Base-by-base conservation (phyloP, 306 rosid genomes). In the Sphenostylis stenocarpa region DNA sequence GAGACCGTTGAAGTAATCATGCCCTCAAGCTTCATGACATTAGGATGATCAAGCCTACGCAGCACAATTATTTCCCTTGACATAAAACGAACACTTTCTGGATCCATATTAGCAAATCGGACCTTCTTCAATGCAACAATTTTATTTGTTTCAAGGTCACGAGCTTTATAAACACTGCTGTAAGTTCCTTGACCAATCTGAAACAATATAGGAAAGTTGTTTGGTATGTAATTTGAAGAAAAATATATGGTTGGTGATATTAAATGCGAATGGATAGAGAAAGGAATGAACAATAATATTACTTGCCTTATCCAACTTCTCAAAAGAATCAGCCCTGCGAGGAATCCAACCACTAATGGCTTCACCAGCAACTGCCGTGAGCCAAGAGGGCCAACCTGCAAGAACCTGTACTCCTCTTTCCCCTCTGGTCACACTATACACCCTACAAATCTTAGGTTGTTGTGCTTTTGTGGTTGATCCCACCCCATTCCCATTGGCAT, bases 101-200 rank as follows among this genome's bases (percentile, higher is more conserved):
- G 96, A 70, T 93, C 97, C 91, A 90, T 87, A 65, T 85, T 89
- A 33, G 96, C 85, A 79, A 90, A 93, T 20, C 96, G 87, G 58
- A 93, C 97, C 87, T 93, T 93, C 87, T 93, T 93, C 70, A 93
- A 47, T 36, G 97, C 97, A 78, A 90, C 97, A 31, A 86, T 67
- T 77, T 82, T 90, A 74, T 88, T 89, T n/a, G 89, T 83, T 34
- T 93, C 93, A 29, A 90, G 88, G 85, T 93, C 97, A 44, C 89
- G 91, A 48, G 97, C 97, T 78, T 80, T 86, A 68, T 90, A 90
- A 71, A 93, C 97, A 72, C 91, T 86, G 76, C 97, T 93, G 84
- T 93, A 93, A 51, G 98, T 90, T 84, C 98, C 98, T 86, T 93
- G 96, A 15, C 98, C 98, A 85, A 93, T 86, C 96, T 93, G 86